These are phyloP conservation scores for Umbelopsis sp. DNA, from an alignment of 371 early-diverging fungal genomes.

Conservation along the genomic window DNA sequence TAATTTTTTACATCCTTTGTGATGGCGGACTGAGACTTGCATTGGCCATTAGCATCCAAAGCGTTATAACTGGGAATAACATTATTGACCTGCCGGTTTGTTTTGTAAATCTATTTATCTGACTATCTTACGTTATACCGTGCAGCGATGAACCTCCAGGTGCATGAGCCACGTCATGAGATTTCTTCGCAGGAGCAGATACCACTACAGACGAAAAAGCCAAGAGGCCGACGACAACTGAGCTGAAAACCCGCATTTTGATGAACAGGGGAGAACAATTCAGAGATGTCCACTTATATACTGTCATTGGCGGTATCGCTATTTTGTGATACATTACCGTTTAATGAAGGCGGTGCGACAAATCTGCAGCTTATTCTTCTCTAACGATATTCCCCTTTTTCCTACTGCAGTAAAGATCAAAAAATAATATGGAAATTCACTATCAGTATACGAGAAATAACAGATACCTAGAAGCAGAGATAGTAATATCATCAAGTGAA, in stretches of 20 bases:
- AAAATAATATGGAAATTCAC: too few species aligned
- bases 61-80: constrained; percentile 31
- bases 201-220: neutral
- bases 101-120: too few species aligned
- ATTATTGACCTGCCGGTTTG: neutral
- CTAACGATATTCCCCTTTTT: too few species aligned
- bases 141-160: constrained; percentile 17
- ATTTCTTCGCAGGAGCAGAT: neutral
- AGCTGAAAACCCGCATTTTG: neutral
- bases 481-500: too few species aligned
- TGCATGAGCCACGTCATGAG: neutral
- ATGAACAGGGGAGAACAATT: neutral
- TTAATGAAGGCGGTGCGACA: too few species aligned
- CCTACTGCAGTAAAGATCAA: too few species aligned
- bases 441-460: too few species aligned
- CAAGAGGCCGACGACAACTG: neutral
- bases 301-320: too few species aligned
- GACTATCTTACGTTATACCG: constrained; percentile 25
- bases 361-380: too few species aligned
- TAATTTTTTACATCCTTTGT: constrained; percentile 28
- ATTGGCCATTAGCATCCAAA: constrained; percentile 34
- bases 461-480: too few species aligned
- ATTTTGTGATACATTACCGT: too few species aligned
- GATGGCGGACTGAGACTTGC: constrained; percentile 34
- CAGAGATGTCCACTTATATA: neutral